phyloP scores from a whole-genome alignment of 495 filamentous ascomycete genomes.

The Neurospora sp. region DNA sequence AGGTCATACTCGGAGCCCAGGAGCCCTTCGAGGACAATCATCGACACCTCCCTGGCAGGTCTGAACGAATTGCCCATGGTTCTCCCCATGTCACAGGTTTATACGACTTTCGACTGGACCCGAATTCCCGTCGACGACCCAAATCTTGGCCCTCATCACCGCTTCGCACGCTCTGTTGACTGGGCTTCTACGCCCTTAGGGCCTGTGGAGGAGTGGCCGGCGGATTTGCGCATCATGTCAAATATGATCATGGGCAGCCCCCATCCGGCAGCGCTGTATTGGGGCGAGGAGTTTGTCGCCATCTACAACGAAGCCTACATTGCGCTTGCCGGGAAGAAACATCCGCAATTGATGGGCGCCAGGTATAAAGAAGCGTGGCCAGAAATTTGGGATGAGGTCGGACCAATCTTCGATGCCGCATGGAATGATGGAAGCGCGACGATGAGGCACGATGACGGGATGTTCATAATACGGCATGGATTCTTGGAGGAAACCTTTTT shows the following conservation, averaged over 20 bases:
- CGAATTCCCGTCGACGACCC: constrained; percentile 45
- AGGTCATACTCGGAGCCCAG: constrained; percentile 15
- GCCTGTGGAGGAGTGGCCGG: constrained; percentile 53
- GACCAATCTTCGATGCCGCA: constrained; percentile 49
- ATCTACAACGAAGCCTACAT: constrained; percentile 72
- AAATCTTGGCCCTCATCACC: constrained; percentile 51
- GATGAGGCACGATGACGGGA: constrained; percentile 64
- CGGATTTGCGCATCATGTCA: constrained; percentile 54
- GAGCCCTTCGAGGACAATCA: constrained; percentile 8
- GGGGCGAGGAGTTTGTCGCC: constrained; percentile 53
- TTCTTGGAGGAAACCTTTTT: constrained; percentile 62
- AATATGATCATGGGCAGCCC: constrained; percentile 63
- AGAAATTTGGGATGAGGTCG: constrained; percentile 57
- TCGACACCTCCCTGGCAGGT: constrained; percentile 14
- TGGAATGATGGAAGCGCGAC: constrained; percentile 52
- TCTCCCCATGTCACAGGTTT: constrained; percentile 14
- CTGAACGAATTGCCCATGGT: constrained; percentile 19
- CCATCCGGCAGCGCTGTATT: constrained; percentile 64
- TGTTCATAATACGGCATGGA: constrained; percentile 51
- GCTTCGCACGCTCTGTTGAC: constrained; percentile 53
- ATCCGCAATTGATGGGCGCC: constrained; percentile 58
- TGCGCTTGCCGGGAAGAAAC: constrained; percentile 56
- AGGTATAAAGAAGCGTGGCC: constrained; percentile 53
- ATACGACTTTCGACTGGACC: constrained; percentile 58
- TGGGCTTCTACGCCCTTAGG: constrained; percentile 57